Conservation (phyloP, 306 rosid genomes). For the Rosa multiflora region DNA sequence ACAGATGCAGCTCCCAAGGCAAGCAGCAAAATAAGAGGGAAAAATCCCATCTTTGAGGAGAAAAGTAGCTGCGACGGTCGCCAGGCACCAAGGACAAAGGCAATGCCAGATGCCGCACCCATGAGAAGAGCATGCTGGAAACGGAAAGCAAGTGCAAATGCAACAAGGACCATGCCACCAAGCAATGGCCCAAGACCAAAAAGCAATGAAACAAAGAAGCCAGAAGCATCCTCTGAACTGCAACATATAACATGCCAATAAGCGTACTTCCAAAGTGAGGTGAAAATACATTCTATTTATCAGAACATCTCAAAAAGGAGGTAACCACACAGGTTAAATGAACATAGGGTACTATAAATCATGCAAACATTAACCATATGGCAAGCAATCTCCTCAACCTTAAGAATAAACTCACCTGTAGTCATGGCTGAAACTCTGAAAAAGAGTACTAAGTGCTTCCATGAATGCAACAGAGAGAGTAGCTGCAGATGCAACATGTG, state of each 20-base stretch:
- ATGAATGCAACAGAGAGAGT: constrained; percentile 95
- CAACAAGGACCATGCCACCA: constrained; percentile 75
- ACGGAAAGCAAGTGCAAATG: constrained; percentile 75
- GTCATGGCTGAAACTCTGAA: constrained; percentile 81
- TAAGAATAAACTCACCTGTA: constrained; percentile 62
- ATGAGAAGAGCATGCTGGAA: constrained; percentile 90
- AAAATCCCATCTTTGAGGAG: constrained; percentile 71
- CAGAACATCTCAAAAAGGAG: background rate
- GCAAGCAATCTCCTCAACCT: background rate
- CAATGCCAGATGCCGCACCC: constrained; percentile 96
- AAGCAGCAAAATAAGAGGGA: constrained; percentile 55
- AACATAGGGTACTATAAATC: background rate
- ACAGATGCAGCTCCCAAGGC: constrained; percentile 66
- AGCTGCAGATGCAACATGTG: constrained; percentile 94
- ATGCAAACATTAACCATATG: background rate
- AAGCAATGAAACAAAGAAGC: constrained; percentile 92
- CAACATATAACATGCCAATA: constrained; percentile 23
- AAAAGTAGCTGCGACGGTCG: constrained; percentile 83
- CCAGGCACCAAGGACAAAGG: constrained; percentile 96
- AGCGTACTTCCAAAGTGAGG: background rate
- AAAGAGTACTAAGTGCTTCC: constrained; percentile 96
- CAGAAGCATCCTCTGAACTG: constrained; percentile 97
- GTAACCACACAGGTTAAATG: background rate
- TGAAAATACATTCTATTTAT: background rate
- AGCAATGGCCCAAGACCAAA: constrained; percentile 96